These are phyloP conservation scores for Brassica cretica DNA, from an alignment of 345 rosid genomes.

Conservation along the genomic window DNA sequence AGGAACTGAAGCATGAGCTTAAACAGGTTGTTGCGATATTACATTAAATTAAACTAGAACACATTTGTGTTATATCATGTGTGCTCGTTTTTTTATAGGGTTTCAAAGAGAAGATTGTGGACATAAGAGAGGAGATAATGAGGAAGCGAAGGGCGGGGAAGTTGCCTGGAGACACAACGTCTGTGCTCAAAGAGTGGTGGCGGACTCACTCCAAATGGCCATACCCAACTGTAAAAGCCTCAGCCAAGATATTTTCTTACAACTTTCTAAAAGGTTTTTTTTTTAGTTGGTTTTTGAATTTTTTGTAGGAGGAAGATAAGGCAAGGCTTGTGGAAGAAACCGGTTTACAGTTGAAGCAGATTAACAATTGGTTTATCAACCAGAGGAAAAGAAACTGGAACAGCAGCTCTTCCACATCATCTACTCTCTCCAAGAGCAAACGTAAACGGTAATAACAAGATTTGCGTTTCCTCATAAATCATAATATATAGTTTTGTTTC, in stretches of 20 bases:
- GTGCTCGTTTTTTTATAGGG: conserved; percentile 41
- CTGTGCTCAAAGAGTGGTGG: conserved; percentile 86
- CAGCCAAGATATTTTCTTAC: neutral
- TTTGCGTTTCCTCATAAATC: neutral
- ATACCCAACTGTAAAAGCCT: conserved; percentile 69
- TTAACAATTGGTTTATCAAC: conserved; percentile 89
- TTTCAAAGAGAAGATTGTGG: conserved; percentile 87
- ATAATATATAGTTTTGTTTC: neutral
- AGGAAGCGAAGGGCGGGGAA: conserved; percentile 92
- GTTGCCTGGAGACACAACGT: conserved; percentile 81
- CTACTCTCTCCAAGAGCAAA: conserved; percentile 61
- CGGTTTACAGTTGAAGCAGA: conserved; percentile 83
- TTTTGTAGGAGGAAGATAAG: conserved; percentile 78
- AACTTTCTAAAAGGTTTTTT: neutral
- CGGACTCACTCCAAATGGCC: conserved; percentile 91
- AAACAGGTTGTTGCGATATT: conserved; percentile 55
- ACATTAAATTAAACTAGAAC: neutral
- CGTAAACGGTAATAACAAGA: conserved; percentile 65
- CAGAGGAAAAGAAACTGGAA: conserved; percentile 94
- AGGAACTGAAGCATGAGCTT: conserved; percentile 84
- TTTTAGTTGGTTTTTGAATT: neutral
- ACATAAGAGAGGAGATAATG: conserved; percentile 81
- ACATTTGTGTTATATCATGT: neutral
- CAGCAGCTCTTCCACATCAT: conserved; percentile 62
- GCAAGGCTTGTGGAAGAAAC: conserved; percentile 76